Evolutionary conservation across 2,329 filamentous ascomycete genomes (phyloP).

Genomic region (Penicillium thymicola): DNA sequence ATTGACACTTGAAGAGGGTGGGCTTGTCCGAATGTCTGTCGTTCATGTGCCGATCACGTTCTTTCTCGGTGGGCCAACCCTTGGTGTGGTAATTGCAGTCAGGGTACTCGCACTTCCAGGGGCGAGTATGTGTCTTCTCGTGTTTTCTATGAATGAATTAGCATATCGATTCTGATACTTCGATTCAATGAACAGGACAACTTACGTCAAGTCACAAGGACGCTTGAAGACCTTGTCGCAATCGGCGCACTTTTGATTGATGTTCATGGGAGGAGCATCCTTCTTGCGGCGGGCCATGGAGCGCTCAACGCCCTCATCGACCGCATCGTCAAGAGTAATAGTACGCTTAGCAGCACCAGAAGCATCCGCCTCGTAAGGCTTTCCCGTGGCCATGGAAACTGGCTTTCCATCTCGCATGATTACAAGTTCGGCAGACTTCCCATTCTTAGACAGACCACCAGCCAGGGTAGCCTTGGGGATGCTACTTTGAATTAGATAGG

Average conservation of each 20-base stretch:
- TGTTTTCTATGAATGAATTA: slow-evolving; percentile 62
- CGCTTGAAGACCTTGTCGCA: slow-evolving; percentile 94
- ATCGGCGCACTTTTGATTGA: slow-evolving; percentile 74
- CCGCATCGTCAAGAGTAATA: slow-evolving; percentile 53
- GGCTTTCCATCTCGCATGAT: slow-evolving; percentile 70
- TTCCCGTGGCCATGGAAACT: slow-evolving; percentile 71
- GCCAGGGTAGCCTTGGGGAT: slow-evolving; percentile 69
- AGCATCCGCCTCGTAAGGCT: slow-evolving; percentile 54
- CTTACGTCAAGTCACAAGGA: slow-evolving; percentile 81
- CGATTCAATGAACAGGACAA: background rate
- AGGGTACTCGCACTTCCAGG: slow-evolving; percentile 82
- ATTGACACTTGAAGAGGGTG: slow-evolving; percentile 78
- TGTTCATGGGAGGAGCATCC: slow-evolving; percentile 80
- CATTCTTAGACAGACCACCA: slow-evolving; percentile 77
- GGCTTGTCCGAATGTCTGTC: slow-evolving; percentile 87
- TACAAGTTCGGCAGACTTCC: slow-evolving; percentile 78
- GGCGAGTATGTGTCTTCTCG: slow-evolving; percentile 94
- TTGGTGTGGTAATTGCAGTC: slow-evolving; percentile 86
- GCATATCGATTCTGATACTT: background rate
- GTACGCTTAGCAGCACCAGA: slow-evolving; percentile 51
- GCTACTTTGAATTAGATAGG: slow-evolving; percentile 17
- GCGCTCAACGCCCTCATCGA: slow-evolving; percentile 76
- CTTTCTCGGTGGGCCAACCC: slow-evolving; percentile 97
- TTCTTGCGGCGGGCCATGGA: slow-evolving; percentile 97
- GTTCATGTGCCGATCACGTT: slow-evolving; percentile 91